A percentile compares a stretch with the other conserved stretches of the same genome.
Evolutionary conservation across 345 rosid genomes (phyloP).

Genomic region (Hypericum androsaemum): DNA sequence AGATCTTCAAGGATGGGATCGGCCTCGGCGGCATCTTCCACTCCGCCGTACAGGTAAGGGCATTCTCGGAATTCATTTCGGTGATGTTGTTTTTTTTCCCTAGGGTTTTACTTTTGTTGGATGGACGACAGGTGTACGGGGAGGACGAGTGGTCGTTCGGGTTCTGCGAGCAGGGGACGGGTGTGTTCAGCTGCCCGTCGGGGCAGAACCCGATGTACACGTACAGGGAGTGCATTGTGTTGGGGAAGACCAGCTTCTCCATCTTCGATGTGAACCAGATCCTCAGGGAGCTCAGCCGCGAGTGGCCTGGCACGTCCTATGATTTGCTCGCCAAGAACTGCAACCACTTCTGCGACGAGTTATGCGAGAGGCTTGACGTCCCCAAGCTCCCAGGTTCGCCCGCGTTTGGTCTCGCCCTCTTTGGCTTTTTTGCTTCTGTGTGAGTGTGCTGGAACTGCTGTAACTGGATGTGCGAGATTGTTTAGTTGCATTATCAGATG

Average conservation of each 20-base stretch:
- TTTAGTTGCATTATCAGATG: too few species aligned
- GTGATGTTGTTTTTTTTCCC: neutral
- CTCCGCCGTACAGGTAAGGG: conserved; percentile 80
- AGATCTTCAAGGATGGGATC: conserved; percentile 87
- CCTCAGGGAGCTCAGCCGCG: conserved; percentile 69
- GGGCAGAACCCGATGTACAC: conserved; percentile 86
- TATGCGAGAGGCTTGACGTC: conserved; percentile 78
- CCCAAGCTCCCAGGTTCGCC: conserved; percentile 79
- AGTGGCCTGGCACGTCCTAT: conserved; percentile 72
- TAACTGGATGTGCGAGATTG: too few species aligned
- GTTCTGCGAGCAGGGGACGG: conserved; percentile 84
- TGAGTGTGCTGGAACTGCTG: too few species aligned
- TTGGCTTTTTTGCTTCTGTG: too few species aligned
- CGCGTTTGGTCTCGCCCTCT: neutral
- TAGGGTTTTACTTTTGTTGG: neutral
- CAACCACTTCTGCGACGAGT: conserved; percentile 89
- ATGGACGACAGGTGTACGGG: conserved; percentile 53
- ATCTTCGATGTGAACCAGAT: conserved; percentile 65
- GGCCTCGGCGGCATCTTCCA: conserved; percentile 98
- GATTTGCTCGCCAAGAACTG: conserved; percentile 86
- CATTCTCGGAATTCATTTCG: neutral
- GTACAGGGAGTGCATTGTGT: conserved; percentile 62
- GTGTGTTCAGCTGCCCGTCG: conserved; percentile 80
- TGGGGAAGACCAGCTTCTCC: conserved; percentile 56
- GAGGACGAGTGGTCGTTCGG: conserved; percentile 97